phyloP scores from a whole-genome alignment of 306 rosid genomes.

The Fragaria nilgerrensis region DNA sequence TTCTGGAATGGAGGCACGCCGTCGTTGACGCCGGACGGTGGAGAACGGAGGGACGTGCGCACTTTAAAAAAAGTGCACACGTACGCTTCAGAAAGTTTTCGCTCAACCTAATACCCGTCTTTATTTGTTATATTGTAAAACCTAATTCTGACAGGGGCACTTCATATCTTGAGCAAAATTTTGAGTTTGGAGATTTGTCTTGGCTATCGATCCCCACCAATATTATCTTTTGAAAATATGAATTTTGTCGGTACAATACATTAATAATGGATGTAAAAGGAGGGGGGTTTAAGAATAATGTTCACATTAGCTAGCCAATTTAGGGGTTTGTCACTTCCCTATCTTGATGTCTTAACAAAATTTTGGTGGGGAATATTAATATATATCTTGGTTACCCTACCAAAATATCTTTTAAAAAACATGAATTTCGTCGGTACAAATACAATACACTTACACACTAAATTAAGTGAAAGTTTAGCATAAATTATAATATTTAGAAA shows the following conservation, averaged over 20 bases:
- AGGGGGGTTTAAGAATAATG: background rate
- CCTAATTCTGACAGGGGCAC: too few species aligned
- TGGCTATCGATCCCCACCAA: too few species aligned
- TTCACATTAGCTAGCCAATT: constrained; percentile 1
- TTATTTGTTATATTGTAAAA: too few species aligned
- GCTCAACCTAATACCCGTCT: too few species aligned
- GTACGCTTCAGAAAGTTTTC: too few species aligned
- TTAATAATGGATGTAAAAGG: background rate
- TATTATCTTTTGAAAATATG: too few species aligned
- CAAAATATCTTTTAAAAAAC: background rate
- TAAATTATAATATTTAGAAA: too few species aligned
- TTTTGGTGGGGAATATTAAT: background rate
- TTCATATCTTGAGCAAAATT: background rate
- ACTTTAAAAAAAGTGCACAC: too few species aligned
- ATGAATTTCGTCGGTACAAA: background rate
- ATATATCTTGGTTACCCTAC: background rate
- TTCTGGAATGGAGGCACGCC: too few species aligned
- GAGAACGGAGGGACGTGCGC: too few species aligned
- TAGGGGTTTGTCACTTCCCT: background rate
- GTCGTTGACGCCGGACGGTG: too few species aligned
- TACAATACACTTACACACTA: background rate
- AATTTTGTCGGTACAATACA: background rate
- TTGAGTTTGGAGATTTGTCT: background rate
- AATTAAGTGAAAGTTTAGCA: background rate
- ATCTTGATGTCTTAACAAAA: background rate